phyloP scores from a whole-genome alignment of 257 asterid genomes.

The Jasminum sambac region DNA sequence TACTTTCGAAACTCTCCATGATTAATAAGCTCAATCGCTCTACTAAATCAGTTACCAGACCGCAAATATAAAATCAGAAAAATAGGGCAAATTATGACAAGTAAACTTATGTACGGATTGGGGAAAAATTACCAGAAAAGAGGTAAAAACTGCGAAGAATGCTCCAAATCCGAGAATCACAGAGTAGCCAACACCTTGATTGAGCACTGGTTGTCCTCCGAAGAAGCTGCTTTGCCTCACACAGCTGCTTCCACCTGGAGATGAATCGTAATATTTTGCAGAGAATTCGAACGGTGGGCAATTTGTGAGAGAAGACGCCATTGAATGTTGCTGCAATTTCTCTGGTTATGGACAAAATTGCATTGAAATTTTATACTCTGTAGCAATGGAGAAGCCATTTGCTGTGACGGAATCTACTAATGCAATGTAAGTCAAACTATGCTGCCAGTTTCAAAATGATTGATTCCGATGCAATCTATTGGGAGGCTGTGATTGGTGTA shows the following conservation, averaged over 20 bases:
- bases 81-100: neutral
- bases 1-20: neutral
- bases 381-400: constrained; percentile 18
- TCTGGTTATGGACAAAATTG: constrained; percentile 2
- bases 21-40: neutral
- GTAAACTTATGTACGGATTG: neutral
- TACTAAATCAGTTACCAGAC: neutral
- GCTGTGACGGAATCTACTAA: constrained; percentile 33
- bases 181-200: constrained; percentile 85
- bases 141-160: constrained; percentile 76
- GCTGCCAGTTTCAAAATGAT: constrained; percentile 24
- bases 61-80: neutral
- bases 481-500: constrained; percentile 29
- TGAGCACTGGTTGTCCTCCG: constrained; percentile 70
- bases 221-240: constrained; percentile 77
- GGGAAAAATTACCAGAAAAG: constrained; percentile 58
- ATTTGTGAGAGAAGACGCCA: constrained; percentile 48
- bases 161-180: constrained; percentile 96
- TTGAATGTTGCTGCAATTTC: constrained; percentile 14
- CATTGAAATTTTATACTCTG: constrained; percentile 4
- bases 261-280: constrained; percentile 52
- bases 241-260: constrained; percentile 47
- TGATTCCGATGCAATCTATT: constrained; percentile 37
- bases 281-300: constrained; percentile 83
- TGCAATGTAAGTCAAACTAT: constrained; percentile 41